Conservation (phyloP, 2,329 filamentous ascomycete species). For the Arthroderma sp. region DNA sequence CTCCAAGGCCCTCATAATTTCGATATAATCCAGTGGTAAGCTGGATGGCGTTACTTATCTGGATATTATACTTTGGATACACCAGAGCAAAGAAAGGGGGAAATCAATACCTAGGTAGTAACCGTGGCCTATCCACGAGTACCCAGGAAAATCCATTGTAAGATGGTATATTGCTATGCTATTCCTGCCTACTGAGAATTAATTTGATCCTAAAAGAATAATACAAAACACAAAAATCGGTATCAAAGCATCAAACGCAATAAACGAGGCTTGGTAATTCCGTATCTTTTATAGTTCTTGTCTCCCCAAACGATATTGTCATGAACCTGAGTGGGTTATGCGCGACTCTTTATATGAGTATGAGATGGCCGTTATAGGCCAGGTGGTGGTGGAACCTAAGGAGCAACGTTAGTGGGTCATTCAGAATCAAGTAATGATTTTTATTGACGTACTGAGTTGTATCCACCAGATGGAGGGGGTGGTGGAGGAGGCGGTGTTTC, state of each 20-base stretch:
- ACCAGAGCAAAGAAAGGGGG: not conserved
- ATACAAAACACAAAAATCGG: not conserved
- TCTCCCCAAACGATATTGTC: not conserved
- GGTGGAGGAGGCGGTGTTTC: slow-evolving; percentile 47
- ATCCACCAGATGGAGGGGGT: slow-evolving; percentile 47
- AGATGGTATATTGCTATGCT: not conserved
- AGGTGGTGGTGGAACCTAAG: slow-evolving; percentile 41
- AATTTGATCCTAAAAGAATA: not conserved
- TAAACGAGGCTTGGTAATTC: not conserved
- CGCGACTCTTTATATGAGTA: not conserved
- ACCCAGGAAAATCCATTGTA: not conserved
- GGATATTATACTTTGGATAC: not conserved
- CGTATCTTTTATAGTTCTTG: not conserved
- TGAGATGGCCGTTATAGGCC: slow-evolving; percentile 30
- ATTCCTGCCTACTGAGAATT: not conserved
- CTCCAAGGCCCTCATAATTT: not conserved
- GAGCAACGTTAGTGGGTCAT: slow-evolving; percentile 5
- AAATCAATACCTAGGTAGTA: not conserved
- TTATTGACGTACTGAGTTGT: slow-evolving; percentile 46
- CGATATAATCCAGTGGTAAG: not conserved
- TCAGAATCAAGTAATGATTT: not conserved
- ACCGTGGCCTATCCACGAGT: not conserved
- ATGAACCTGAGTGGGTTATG: not conserved
- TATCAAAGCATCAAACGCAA: not conserved
- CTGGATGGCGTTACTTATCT: not conserved